A percentile compares a stretch with the other conserved stretches of the same genome.
Evolutionary conservation across 192 early-diverging fungal species (phyloP).

Genomic region (Physocladia obscura): DNA sequence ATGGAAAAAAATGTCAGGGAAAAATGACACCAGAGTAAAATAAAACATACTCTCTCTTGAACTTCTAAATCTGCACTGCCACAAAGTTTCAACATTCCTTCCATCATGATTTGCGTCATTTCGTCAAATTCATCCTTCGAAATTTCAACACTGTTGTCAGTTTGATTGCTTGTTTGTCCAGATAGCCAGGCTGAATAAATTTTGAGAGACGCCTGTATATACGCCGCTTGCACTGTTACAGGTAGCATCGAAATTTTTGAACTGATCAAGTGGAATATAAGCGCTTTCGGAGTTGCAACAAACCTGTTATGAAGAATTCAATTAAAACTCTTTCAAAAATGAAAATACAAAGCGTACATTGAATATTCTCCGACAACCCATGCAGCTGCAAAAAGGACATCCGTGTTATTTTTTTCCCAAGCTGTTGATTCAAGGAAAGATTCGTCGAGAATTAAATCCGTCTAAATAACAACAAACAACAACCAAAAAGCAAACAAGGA

Average conservation of each 20-base stretch:
- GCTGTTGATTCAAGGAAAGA: slow-evolving; percentile 59
- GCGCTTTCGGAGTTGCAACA: slow-evolving; percentile 3
- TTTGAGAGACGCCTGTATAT: slow-evolving; percentile 71
- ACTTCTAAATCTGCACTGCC: slow-evolving; percentile 69
- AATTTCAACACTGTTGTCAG: not conserved
- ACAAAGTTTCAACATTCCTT: slow-evolving; percentile 24
- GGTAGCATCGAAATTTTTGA: slow-evolving; percentile 49
- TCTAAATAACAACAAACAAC: slow-evolving; percentile 38
- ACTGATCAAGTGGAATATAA: slow-evolving; percentile 44
- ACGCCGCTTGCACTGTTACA: slow-evolving; percentile 62
- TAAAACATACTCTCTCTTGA: slow-evolving; percentile 66
- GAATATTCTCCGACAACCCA: slow-evolving; percentile 92
- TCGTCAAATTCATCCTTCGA: slow-evolving; percentile 21
- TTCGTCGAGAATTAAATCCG: slow-evolving; percentile 67
- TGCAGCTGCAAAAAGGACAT: slow-evolving; percentile 81
- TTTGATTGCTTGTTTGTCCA: slow-evolving; percentile 27
- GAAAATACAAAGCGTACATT: slow-evolving; percentile 21
- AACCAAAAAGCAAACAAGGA: not conserved
- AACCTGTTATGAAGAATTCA: slow-evolving; percentile 18
- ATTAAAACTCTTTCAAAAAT: slow-evolving; percentile 23
- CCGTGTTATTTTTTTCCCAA: slow-evolving; percentile 59
- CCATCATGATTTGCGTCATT: not conserved
- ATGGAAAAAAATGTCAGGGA: not conserved
- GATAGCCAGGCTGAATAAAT: slow-evolving; percentile 64
- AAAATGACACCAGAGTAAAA: not conserved